phyloP scores from a whole-genome alignment of 1,139 yeast species.

The Kurtzmaniella quercitrusa region DNA sequence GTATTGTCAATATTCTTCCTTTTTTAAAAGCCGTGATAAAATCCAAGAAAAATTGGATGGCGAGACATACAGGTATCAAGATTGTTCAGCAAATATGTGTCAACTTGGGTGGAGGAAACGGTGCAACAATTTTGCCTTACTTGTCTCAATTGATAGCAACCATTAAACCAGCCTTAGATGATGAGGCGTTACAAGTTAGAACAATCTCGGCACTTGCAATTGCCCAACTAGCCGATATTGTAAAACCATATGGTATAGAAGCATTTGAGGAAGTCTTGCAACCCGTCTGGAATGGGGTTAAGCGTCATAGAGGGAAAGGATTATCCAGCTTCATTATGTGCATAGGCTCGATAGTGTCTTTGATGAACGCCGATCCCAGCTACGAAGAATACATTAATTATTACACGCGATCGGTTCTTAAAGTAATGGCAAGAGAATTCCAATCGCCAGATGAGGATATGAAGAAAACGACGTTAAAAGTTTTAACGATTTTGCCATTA shows the following conservation, averaged over 20 bases:
- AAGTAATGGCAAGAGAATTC: slow-evolving; percentile 67
- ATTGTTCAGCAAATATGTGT: slow-evolving; percentile 74
- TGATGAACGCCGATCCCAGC: slow-evolving; percentile 59
- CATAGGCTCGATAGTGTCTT: slow-evolving; percentile 75
- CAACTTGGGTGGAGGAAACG: slow-evolving; percentile 63
- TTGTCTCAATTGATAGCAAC: slow-evolving; percentile 62
- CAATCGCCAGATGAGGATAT: slow-evolving; percentile 85
- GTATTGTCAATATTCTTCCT: slow-evolving; percentile 68
- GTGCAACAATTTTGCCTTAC: slow-evolving; percentile 61
- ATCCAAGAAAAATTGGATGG: slow-evolving; percentile 78
- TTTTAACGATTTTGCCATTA: slow-evolving; percentile 31
- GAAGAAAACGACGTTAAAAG: slow-evolving; percentile 64
- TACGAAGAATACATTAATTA: slow-evolving; percentile 72
- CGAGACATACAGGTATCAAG: slow-evolving; percentile 83
- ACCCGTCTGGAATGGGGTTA: slow-evolving; percentile 78
- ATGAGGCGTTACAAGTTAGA: slow-evolving; percentile 67
- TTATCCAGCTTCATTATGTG: slow-evolving; percentile 76
- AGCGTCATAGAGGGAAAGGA: slow-evolving; percentile 72
- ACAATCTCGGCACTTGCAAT: slow-evolving; percentile 69
- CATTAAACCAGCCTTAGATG: slow-evolving; percentile 57
- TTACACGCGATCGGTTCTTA: slow-evolving; percentile 72
- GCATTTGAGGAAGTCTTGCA: slow-evolving; percentile 69
- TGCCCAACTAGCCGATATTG: slow-evolving; percentile 77
- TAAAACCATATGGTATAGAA: slow-evolving; percentile 88
- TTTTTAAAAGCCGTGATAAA: slow-evolving; percentile 78